Evolutionary conservation across 163 green algal genomes (phyloP).

Genomic region (Scenedesmus sp.): DNA sequence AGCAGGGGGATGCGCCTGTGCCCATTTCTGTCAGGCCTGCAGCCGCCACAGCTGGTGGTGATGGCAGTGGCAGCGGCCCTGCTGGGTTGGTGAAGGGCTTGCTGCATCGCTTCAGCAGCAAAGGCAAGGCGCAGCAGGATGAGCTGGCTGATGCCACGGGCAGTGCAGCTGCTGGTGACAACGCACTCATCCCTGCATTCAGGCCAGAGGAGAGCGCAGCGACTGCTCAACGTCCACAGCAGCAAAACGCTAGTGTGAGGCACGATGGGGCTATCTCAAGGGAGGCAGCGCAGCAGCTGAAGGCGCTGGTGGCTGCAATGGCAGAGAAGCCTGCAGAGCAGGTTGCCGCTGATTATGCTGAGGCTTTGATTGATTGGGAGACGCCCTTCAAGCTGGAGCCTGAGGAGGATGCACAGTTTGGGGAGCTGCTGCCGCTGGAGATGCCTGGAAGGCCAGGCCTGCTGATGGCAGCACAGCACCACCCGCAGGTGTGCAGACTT

Average conservation of each 20-base stretch:
- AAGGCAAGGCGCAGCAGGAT: neutral
- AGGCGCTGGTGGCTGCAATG: neutral
- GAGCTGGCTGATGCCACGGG: neutral
- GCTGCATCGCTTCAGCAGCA: constrained; percentile 11
- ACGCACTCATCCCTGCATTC: constrained; percentile 6
- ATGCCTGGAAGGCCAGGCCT: neutral
- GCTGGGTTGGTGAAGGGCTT: neutral
- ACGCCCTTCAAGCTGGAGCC: constrained; percentile 18
- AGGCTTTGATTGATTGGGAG: constrained; percentile 32
- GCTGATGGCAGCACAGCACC: constrained; percentile 11
- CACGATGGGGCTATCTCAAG: neutral
- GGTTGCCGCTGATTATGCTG: constrained; percentile 6
- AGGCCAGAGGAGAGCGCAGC: neutral
- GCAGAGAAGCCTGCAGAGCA: neutral
- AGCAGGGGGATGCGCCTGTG: neutral
- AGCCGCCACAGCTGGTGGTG: neutral
- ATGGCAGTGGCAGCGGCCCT: constrained; percentile 3
- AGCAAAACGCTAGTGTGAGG: neutral
- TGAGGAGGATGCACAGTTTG: constrained; percentile 30
- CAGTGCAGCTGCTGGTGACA: neutral
- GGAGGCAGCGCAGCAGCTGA: constrained; percentile 2
- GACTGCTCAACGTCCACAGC: neutral
- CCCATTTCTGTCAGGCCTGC: neutral
- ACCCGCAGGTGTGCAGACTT: neutral
- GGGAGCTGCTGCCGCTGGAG: constrained; percentile 16